phyloP scores from a whole-genome alignment of 2,329 filamentous ascomycete genomes.

The Microdochium trichocladiopsis region DNA sequence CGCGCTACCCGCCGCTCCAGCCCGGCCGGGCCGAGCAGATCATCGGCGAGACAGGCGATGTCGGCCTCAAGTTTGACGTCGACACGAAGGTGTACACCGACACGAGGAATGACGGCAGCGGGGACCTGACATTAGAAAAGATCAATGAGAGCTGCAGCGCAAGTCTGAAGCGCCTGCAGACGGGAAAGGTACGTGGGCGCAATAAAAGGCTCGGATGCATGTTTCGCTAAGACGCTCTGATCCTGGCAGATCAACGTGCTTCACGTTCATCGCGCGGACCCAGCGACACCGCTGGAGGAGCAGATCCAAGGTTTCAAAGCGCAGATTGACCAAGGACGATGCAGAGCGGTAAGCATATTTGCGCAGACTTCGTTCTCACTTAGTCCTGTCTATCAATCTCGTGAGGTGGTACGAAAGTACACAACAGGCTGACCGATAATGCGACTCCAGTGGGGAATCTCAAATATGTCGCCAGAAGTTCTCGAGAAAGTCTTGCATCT shows the following conservation, averaged over 20 bases:
- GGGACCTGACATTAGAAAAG: constrained; percentile 15
- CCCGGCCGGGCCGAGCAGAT: constrained; percentile 23
- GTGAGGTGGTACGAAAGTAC: too few species aligned
- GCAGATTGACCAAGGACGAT: constrained; percentile 20
- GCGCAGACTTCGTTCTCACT: too few species aligned
- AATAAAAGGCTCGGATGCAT: too few species aligned
- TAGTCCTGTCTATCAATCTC: background rate
- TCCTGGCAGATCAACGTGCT: constrained; percentile 28
- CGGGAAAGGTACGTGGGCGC: too few species aligned
- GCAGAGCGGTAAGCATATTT: constrained; percentile 16
- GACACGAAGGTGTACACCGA: constrained; percentile 27
- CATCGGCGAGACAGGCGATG: constrained; percentile 17
- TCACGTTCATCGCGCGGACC: constrained; percentile 26
- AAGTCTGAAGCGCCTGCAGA: constrained; percentile 18
- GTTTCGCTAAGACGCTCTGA: background rate
- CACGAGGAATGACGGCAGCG: constrained; percentile 17
- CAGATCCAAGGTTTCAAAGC: constrained; percentile 23
- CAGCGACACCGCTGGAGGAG: constrained; percentile 23
- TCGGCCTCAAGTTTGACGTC: constrained; percentile 15
- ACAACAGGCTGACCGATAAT: too few species aligned
- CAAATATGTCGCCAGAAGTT: constrained; percentile 22
- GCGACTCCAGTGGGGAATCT: constrained; percentile 24
- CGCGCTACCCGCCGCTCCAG: constrained; percentile 22
- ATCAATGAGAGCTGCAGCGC: constrained; percentile 15
- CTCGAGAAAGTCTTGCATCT: constrained; percentile 22